A percentile compares a stretch with the other conserved stretches of the same genome.
Evolutionary conservation across 1,284 basidiomycete species (phyloP).

Genomic region (Mycosarcoma mackinlayi): DNA sequence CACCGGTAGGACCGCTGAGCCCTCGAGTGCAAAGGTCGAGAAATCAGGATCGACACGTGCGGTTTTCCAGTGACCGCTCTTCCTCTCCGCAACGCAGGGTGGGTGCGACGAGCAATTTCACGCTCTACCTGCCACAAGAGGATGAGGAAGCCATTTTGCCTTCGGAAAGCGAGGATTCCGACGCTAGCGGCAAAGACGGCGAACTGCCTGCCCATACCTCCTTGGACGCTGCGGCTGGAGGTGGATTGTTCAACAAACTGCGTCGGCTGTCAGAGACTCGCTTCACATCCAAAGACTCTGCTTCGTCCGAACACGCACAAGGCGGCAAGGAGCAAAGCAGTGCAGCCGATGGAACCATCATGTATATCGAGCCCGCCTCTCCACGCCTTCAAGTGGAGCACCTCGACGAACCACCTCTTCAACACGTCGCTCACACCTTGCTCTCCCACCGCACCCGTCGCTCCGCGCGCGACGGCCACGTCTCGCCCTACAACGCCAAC

Average conservation of each 20-base stretch:
- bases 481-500: constrained; percentile 69
- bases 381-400: constrained; percentile 48
- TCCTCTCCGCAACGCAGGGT: constrained; percentile 22
- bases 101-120: constrained; percentile 38
- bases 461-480: constrained; percentile 55
- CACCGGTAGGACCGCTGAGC: constrained; percentile 23
- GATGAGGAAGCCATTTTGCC: constrained; percentile 37
- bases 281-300: constrained; percentile 8
- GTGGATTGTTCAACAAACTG: constrained; percentile 18
- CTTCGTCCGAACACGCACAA: neutral
- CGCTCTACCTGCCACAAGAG: constrained; percentile 30
- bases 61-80: constrained; percentile 17
- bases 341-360: constrained; percentile 30
- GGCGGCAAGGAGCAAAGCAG: neutral
- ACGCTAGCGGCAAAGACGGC: constrained; percentile 54
- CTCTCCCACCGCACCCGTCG: constrained; percentile 62
- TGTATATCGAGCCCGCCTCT: constrained; percentile 45
- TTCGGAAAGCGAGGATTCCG: constrained; percentile 43
- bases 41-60: constrained; percentile 33
- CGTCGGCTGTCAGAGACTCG: constrained; percentile 32
- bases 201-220: constrained; percentile 14
- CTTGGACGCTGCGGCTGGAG: neutral
- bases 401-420: constrained; percentile 50
- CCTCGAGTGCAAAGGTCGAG: constrained; percentile 15
- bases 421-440: constrained; percentile 30